Base-by-base conservation (phyloP, 495 filamentous ascomycete species). In the Neurospora sp. region DNA sequence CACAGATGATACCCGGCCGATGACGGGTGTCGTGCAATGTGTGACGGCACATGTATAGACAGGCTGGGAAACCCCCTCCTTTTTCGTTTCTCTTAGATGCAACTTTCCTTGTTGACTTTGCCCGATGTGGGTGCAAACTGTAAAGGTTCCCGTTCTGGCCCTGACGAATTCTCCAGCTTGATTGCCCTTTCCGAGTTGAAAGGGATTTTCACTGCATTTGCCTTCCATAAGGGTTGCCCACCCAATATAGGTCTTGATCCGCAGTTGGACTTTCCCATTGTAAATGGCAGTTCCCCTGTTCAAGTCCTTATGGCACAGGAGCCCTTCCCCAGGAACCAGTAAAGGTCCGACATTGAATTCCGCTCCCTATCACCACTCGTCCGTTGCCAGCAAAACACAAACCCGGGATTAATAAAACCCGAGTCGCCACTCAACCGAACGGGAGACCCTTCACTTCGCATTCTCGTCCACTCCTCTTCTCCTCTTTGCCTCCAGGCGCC, bases 11-110 rank as follows among this genome's bases (percentile, higher is more conserved):
- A 73, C 71, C 74, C 74, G 35, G 42, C 76, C 31, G 71, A 74
- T 77, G 75, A 77, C 74, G 74, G 76, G 72, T 77, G 76, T 74
- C 71, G 74, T 77, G 76, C 72, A 70, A 76, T 76, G 76, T 77
- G 74, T 77, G 72, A 77, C 76, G 70, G 65, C 70, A 42, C 39
- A 42, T 72, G 70, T 53, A 27, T 68, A 39, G 38, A 71, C 65
- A 37, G 71, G 22, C 20, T 44, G 39, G 71, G 53, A 31, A 65
- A 65, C 27, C 53, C 53, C 14, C 27, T 35, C 27, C 53, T 65
- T 65, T 65, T 65, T 18, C 53, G 53, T 65, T 65, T 8, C 53
- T 65, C 53, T 18, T 35, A 4, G 27, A 61, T 61, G 53, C 22
- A 35, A 61, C 53, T 61, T 61, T 31, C 53, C 53, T 31, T 31